These are phyloP conservation scores for Cucumis sativus DNA, from an alignment of 306 rosid species.

Conservation along the genomic window DNA sequence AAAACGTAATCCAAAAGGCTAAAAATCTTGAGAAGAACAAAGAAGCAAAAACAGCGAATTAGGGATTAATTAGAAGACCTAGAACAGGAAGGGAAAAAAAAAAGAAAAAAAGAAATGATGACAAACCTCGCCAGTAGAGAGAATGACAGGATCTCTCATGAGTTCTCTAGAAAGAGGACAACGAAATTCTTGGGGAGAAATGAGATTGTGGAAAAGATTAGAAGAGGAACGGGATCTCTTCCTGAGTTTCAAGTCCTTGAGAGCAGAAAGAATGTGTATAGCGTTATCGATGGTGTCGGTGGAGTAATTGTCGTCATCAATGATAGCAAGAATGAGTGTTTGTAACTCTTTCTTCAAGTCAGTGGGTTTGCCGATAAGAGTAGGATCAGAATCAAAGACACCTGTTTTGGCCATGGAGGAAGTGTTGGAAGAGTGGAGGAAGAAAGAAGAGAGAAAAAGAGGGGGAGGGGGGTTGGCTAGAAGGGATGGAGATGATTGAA, in stretches of 20 bases:
- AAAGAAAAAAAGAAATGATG: neutral
- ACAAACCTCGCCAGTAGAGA: conserved; percentile 78
- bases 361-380: conserved; percentile 27
- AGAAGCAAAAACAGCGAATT: neutral
- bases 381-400: conserved; percentile 43
- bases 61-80: neutral
- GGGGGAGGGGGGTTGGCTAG: neutral
- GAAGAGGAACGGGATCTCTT: conserved; percentile 35
- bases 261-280: conserved; percentile 34
- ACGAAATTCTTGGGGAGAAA: conserved; percentile 57
- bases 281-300: conserved; percentile 50
- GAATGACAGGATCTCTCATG: conserved; percentile 92
- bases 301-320: conserved; percentile 52
- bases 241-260: conserved; percentile 50
- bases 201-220: conserved; percentile 25
- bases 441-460: neutral
- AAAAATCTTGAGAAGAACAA: neutral
- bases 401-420: conserved; percentile 59
- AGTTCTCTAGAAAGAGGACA: conserved; percentile 80
- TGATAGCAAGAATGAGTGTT: conserved; percentile 42
- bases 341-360: conserved; percentile 78
- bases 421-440: neutral
- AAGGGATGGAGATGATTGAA: neutral
- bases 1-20: neutral
- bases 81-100: neutral